Percentiles rank a stretch among this genome's conserved stretches.
Conservation (phyloP, 768 basidiomycete species). For the Auricularia cornea region DNA sequence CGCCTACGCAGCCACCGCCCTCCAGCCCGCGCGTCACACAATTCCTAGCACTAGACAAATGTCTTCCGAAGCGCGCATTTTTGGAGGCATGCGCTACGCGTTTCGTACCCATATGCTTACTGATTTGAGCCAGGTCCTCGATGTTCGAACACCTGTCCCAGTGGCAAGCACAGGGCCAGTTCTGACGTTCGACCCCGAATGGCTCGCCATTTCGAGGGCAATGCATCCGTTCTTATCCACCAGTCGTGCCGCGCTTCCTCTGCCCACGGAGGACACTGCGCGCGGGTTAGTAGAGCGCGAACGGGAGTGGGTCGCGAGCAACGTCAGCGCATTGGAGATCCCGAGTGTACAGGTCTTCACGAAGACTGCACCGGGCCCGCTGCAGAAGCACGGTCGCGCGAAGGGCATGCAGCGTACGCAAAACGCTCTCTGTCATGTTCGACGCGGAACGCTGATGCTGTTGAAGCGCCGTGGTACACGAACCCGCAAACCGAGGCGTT, state of each 20-base stretch:
- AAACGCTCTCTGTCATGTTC: background rate
- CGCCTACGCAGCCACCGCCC: background rate
- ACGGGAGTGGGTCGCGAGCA: slow-evolving; percentile 55
- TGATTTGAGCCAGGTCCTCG: slow-evolving; percentile 53
- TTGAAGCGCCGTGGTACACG: slow-evolving; percentile 62
- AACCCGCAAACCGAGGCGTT: slow-evolving; percentile 90
- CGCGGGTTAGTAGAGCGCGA: slow-evolving; percentile 50
- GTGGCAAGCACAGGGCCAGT: slow-evolving; percentile 4
- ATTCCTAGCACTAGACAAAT: slow-evolving; percentile 90
- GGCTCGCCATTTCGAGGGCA: slow-evolving; percentile 89
- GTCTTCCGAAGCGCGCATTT: slow-evolving; percentile 61
- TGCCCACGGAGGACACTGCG: slow-evolving; percentile 50
- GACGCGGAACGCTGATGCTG: background rate
- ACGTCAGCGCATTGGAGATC: slow-evolving; percentile 33
- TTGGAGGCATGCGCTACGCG: slow-evolving; percentile 50
- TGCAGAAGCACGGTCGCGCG: slow-evolving; percentile 28
- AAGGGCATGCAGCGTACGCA: slow-evolving; percentile 32
- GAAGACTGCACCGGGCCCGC: slow-evolving; percentile 53
- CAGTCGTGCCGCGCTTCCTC: slow-evolving; percentile 36
- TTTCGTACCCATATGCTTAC: background rate
- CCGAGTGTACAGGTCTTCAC: slow-evolving; percentile 36
- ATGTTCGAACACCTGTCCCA: slow-evolving; percentile 35
- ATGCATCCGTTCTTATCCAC: slow-evolving; percentile 73
- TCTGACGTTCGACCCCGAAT: slow-evolving; percentile 76
- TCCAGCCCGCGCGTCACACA: slow-evolving; percentile 37